phyloP scores from a whole-genome alignment of 202 grass and related monocot species.

The Cymbopogon flexuosus region DNA sequence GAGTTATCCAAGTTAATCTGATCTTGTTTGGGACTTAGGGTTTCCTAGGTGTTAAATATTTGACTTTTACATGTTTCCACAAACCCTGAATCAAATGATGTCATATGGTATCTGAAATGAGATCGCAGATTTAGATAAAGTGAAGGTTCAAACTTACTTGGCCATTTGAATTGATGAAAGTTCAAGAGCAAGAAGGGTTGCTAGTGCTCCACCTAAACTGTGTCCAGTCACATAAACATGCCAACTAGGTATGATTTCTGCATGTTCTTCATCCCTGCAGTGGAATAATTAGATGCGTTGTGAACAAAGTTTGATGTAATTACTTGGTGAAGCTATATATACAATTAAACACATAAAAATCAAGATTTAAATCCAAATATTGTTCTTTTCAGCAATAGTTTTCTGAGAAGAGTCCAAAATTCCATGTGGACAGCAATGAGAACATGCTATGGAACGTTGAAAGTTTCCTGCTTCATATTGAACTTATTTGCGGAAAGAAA shows the following conservation, averaged over 20 bases:
- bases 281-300: constrained; percentile 36
- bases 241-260: constrained; percentile 52
- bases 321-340: neutral
- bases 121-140: neutral
- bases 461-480: neutral
- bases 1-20: neutral
- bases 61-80: neutral
- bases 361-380: neutral
- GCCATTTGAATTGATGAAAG: constrained; percentile 82
- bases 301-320: constrained; percentile 12
- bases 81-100: constrained; percentile 9
- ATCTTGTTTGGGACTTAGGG: constrained; percentile 1
- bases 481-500: constrained; percentile 3
- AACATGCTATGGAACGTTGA: neutral
- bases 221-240: constrained; percentile 91
- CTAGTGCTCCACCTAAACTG: constrained; percentile 94
- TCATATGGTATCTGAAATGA: constrained; percentile 1
- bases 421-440: neutral
- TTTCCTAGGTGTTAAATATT: neutral
- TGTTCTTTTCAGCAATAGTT: constrained; percentile 11
- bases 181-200: constrained; percentile 88
- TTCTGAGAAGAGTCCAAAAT: neutral
- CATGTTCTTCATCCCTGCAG: constrained; percentile 46
- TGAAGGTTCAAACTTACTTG: constrained; percentile 55
- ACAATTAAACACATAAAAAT: neutral